Percentiles rank a stretch among this genome's conserved stretches.
Conservation (phyloP, 495 filamentous ascomycete genomes). For the Choiromyces venosus region DNA sequence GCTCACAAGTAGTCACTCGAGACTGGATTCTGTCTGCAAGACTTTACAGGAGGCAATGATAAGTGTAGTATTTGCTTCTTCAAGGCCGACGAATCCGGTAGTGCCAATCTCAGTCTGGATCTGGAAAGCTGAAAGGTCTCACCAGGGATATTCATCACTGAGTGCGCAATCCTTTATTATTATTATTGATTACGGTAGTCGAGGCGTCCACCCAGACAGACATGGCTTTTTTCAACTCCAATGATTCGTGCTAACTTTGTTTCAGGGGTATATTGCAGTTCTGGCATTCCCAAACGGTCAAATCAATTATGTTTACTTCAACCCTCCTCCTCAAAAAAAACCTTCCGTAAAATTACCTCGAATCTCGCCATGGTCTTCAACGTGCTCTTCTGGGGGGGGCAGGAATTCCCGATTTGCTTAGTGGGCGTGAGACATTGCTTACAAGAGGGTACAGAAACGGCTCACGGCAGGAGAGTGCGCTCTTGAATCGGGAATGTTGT, state of each 20-base stretch:
- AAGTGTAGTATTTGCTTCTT: constrained; percentile 3
- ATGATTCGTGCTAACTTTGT: not conserved
- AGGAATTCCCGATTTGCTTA: not conserved
- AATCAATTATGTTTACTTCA: not conserved
- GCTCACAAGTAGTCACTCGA: not conserved
- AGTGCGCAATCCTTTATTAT: not conserved
- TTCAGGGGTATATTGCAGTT: not conserved
- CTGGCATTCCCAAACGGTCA: not conserved
- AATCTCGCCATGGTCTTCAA: not conserved
- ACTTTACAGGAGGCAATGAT: not conserved
- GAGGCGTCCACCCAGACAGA: not conserved
- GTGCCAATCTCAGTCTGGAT: not conserved
- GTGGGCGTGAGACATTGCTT: not conserved
- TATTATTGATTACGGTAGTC: not conserved
- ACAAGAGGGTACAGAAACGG: not conserved
- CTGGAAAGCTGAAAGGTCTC: not conserved
- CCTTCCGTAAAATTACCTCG: not conserved
- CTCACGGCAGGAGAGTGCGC: not conserved
- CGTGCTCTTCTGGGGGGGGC: not conserved
- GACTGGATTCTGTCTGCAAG: not conserved
- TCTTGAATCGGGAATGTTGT: not conserved
- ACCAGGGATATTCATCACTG: not conserved
- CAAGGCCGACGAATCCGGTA: not conserved
- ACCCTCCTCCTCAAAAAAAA: not conserved
- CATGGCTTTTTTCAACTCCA: not conserved